Percentiles rank a stretch among this genome's conserved stretches.
phyloP scores from a whole-genome alignment of 306 rosid species.

The Lagenaria siceraria region DNA sequence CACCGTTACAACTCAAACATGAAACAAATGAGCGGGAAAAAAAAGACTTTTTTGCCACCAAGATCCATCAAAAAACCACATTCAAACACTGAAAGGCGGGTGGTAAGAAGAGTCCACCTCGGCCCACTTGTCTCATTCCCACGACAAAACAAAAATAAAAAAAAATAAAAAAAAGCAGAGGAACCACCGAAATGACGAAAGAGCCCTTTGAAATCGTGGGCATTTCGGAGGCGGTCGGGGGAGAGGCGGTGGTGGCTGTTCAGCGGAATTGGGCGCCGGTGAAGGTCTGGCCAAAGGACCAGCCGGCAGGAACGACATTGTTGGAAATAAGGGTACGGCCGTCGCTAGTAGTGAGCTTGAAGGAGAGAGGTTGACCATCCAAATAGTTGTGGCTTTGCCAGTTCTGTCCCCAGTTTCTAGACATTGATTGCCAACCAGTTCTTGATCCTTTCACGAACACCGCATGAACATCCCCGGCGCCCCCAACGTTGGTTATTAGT shows the following conservation, averaged over 20 bases:
- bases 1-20: too few relatives aligned
- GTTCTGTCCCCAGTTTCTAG: conserved; percentile 68
- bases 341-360: conserved; percentile 48
- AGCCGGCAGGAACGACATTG: conserved; percentile 42
- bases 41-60: neutral
- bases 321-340: conserved; percentile 31
- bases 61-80: neutral
- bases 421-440: conserved; percentile 46
- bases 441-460: conserved; percentile 44
- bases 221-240: neutral
- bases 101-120: conserved; percentile 34
- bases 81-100: conserved; percentile 36
- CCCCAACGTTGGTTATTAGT: conserved; percentile 54
- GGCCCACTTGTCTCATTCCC: neutral
- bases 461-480: conserved; percentile 48
- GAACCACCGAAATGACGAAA: neutral
- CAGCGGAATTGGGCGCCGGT: conserved; percentile 44
- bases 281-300: conserved; percentile 66
- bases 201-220: neutral
- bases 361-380: conserved; percentile 44
- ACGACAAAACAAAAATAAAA: neutral
- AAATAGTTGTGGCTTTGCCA: conserved; percentile 58
- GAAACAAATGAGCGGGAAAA: too few relatives aligned
- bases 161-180: neutral
- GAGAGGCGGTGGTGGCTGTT: neutral